These are phyloP conservation scores for Lolium multiflorum DNA, from an alignment of 176 grass and related monocot genomes.

Conservation along the genomic window DNA sequence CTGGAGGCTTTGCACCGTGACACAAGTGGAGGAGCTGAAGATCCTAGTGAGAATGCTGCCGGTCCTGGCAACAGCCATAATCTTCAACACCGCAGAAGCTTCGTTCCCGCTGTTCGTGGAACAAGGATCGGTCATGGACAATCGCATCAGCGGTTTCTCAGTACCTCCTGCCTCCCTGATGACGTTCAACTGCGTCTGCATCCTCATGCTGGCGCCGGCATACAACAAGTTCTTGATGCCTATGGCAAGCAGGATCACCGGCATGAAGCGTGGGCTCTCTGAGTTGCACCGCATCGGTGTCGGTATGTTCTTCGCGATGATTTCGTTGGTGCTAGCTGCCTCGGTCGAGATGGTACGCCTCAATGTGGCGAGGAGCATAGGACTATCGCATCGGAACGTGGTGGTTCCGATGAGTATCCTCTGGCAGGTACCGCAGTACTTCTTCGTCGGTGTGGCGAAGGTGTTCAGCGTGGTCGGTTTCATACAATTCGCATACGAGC, in stretches of 20 bases:
- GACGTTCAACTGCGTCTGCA: background rate
- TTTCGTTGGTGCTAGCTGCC: background rate
- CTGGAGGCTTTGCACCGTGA: background rate
- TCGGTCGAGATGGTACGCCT: background rate
- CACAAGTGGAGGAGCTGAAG: constrained; percentile 4
- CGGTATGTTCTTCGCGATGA: background rate
- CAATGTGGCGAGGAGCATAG: background rate
- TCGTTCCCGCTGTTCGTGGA: background rate
- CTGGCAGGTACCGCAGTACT: background rate
- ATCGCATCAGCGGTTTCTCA: background rate
- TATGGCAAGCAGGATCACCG: background rate
- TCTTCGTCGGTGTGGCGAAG: background rate
- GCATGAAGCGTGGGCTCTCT: background rate
- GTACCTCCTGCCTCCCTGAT: background rate
- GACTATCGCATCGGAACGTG: background rate
- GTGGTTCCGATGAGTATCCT: background rate
- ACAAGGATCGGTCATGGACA: constrained; percentile 1
- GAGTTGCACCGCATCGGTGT: background rate
- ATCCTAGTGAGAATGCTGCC: background rate
- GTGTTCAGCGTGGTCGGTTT: background rate
- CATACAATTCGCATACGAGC: background rate
- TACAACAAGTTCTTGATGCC: background rate
- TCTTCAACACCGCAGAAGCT: background rate
- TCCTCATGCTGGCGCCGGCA: background rate
- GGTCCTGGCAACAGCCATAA: background rate